Base-by-base conservation (phyloP, 805 yeast species). In the Myxozyma nipponensis region DNA sequence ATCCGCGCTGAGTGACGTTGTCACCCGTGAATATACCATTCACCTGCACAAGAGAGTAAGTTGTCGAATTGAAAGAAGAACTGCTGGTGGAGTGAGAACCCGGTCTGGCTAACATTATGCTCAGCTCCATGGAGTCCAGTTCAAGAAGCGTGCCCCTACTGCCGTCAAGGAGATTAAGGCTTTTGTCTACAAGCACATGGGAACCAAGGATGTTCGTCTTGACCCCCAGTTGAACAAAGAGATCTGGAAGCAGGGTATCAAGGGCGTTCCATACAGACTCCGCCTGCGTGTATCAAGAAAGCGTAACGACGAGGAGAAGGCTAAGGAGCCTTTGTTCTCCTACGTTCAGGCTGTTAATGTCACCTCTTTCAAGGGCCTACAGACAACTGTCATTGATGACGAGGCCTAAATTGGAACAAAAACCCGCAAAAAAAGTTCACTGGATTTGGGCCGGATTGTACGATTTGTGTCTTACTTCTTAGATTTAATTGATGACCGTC, bases 241-340 rank as follows among this genome's bases (percentile, higher is more conserved):
- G 72, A 82, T 93, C 80, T 93, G 98, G 98, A 85, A 87, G 78
- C 90, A 95, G 82, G 98, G 98, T 82, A 84, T 93, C 79, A 89
- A 90, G 83, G 97, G 97, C 81, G 95, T 88, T 71, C 96, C 95
- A 75, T 80, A 78, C 88, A 90, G 96, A 84, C 74, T 93, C 77
- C 90, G 98, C 82, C 82, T 93, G 75, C 90, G 96, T 82, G 90
- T 93, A 79, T 89, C 98, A 62, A 86, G 96, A 84, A 93, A 85
- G 90, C 88, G 98, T 83, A 93, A 93, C 82, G 97, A 93, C 77
- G 98, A 93, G 82, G 98, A 93, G 82, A 91, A 88, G 74, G 97
- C 98, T 71, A 85, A 84, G 83, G 90, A 88, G 80, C 88, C 90
- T 76, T 83, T 93, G 76, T 93, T 87, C 82, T 89, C 98, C 66